These are phyloP conservation scores for Thalassiosira hispida DNA, from an alignment of 352 stramenopile species.

Conservation along the genomic window DNA sequence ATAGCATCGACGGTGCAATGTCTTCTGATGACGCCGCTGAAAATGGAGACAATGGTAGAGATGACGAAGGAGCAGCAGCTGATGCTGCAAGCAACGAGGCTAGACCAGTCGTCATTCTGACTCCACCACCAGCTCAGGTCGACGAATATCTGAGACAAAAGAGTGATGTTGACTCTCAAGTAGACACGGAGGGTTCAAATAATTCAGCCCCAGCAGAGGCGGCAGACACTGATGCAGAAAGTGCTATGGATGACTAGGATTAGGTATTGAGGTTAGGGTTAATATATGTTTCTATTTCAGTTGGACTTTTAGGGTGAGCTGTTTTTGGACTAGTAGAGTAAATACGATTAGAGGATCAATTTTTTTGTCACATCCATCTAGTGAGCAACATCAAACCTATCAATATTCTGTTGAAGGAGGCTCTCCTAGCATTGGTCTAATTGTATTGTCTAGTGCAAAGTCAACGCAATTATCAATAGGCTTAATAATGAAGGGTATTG, in stretches of 20 bases:
- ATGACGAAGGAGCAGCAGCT: not conserved
- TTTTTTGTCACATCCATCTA: no score
- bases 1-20: slow-evolving; percentile 43
- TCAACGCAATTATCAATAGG: slow-evolving; percentile 81
- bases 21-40: slow-evolving; percentile 23
- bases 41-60: slow-evolving; percentile 1
- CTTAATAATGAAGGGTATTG: slow-evolving; percentile 76
- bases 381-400: no score
- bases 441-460: slow-evolving; percentile 69
- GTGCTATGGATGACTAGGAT: slow-evolving; percentile 48
- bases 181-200: not conserved
- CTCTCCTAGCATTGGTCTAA: slow-evolving; percentile 35
- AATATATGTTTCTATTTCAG: not conserved
- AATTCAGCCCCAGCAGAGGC: not conserved
- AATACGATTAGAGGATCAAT: no score
- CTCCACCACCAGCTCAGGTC: slow-evolving; percentile 2
- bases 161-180: slow-evolving; percentile 1
- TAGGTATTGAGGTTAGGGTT: slow-evolving; percentile 2
- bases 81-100: not conserved
- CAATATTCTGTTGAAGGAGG: not conserved
- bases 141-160: slow-evolving; percentile 7
- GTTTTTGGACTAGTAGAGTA: no score
- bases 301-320: not conserved
- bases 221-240: slow-evolving; percentile 25
- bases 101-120: slow-evolving; percentile 8